Evolutionary conservation across 1,139 yeast species (phyloP).

Genomic region (Casaregolazyma lundiana): DNA sequence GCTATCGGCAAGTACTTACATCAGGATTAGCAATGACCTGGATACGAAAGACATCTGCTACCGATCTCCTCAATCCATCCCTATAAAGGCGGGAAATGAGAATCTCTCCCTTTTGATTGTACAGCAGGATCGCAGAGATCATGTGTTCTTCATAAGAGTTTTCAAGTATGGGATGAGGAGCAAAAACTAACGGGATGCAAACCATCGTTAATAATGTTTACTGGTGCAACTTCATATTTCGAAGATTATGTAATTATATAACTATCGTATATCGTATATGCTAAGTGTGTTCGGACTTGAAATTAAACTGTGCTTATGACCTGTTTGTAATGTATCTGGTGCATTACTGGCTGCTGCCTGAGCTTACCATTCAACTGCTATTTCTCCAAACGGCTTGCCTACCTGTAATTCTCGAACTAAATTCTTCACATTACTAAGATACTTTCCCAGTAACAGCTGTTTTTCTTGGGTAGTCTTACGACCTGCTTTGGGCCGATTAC

Average conservation of each 20-base stretch:
- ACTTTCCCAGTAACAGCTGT: conserved; percentile 47
- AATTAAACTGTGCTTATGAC: not conserved
- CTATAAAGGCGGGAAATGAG: conserved; percentile 69
- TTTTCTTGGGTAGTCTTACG: conserved; percentile 46
- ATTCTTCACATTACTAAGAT: conserved; percentile 44
- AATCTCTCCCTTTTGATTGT: conserved; percentile 80
- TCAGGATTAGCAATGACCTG: conserved; percentile 72
- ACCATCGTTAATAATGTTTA: too few relatives aligned
- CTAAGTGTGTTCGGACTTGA: too few relatives aligned
- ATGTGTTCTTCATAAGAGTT: conserved; percentile 33
- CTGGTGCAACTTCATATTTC: not conserved
- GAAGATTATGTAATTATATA: not conserved
- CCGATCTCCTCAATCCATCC: conserved; percentile 63
- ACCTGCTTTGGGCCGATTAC: conserved; percentile 15
- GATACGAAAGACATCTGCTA: conserved; percentile 86
- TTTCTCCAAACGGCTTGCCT: conserved; percentile 47
- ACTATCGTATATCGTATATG: not conserved
- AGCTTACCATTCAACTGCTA: conserved; percentile 43
- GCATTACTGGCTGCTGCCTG: not conserved
- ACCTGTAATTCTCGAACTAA: conserved; percentile 42
- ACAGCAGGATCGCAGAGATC: conserved; percentile 78
- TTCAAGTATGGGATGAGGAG: not conserved
- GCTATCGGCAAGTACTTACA: conserved; percentile 22
- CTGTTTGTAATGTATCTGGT: not conserved
- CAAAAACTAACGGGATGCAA: not conserved